Evolutionary conservation across 2,329 filamentous ascomycete species (phyloP).

Genomic region (Paecilomyces formosus): DNA sequence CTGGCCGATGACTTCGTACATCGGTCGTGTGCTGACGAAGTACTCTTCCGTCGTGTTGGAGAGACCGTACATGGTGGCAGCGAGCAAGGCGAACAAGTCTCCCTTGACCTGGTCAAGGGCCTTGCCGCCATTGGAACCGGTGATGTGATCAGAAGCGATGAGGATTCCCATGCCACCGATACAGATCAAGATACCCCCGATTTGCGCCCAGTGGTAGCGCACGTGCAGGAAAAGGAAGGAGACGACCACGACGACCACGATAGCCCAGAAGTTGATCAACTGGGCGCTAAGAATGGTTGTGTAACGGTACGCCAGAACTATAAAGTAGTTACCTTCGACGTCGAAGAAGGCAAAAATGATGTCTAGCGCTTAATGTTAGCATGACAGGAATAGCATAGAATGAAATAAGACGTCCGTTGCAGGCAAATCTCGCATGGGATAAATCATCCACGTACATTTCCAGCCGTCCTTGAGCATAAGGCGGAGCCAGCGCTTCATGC

Average conservation of each 20-base stretch:
- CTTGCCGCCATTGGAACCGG: constrained; percentile 58
- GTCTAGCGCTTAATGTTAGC: constrained; percentile 35
- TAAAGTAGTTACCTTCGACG: constrained; percentile 96
- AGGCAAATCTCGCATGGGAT: too few relatives aligned
- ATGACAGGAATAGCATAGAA: not conserved
- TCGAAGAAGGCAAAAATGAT: constrained; percentile 88
- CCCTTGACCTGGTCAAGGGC: constrained; percentile 70
- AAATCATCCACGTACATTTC: constrained; percentile 52
- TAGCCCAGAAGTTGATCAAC: constrained; percentile 98
- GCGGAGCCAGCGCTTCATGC: constrained; percentile 60
- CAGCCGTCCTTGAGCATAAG: constrained; percentile 68
- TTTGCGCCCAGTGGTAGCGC: constrained; percentile 81
- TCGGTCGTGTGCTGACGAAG: constrained; percentile 74
- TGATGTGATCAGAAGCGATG: constrained; percentile 80
- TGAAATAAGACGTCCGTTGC: not conserved
- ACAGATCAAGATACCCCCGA: constrained; percentile 79
- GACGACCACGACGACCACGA: constrained; percentile 80
- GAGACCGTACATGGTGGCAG: constrained; percentile 84
- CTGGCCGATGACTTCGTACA: constrained; percentile 91
- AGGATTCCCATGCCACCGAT: constrained; percentile 86
- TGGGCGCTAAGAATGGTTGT: constrained; percentile 90
- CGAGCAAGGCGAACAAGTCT: constrained; percentile 82
- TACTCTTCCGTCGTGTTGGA: constrained; percentile 92
- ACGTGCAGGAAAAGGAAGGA: constrained; percentile 79
- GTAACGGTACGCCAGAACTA: constrained; percentile 85